These are phyloP conservation scores for Globisporangium orthogonon DNA, from an alignment of 352 stramenopile genomes.

Conservation along the genomic window DNA sequence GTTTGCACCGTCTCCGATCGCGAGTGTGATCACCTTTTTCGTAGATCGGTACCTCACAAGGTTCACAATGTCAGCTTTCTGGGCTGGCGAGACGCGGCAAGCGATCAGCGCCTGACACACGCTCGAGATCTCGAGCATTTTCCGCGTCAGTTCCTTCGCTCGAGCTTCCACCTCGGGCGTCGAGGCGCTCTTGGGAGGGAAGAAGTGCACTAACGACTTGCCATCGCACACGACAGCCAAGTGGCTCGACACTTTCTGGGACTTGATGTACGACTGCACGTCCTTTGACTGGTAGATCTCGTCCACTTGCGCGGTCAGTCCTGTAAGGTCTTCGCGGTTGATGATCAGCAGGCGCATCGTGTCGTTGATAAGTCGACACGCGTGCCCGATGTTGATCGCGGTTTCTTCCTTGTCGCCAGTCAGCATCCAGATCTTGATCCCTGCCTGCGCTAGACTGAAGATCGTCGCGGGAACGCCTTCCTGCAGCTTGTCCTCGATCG, in stretches of 20 bases:
- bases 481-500: constrained; percentile 93
- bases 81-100: constrained; percentile 74
- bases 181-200: constrained; percentile 41
- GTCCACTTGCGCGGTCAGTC: constrained; percentile 47
- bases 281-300: constrained; percentile 32
- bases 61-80: constrained; percentile 80
- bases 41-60: constrained; percentile 51
- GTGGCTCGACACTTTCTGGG: constrained; percentile 35
- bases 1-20: constrained; percentile 93
- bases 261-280: constrained; percentile 39
- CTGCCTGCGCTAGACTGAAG: constrained; percentile 73
- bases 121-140: constrained; percentile 50
- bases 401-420: constrained; percentile 94
- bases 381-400: constrained; percentile 91
- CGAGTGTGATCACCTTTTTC: constrained; percentile 74
- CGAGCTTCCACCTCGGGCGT: constrained; percentile 21
- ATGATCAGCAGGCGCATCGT: constrained; percentile 47
- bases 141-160: constrained; percentile 39
- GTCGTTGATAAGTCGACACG: constrained; percentile 65
- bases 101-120: constrained; percentile 69
- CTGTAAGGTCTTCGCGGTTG: constrained; percentile 38
- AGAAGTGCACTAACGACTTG: constrained; percentile 68
- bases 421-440: constrained; percentile 95
- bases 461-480: constrained; percentile 86
- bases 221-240: constrained; percentile 62